Base-by-base conservation (phyloP, 495 filamentous ascomycete genomes). In the Aspergillus ellipticus region DNA sequence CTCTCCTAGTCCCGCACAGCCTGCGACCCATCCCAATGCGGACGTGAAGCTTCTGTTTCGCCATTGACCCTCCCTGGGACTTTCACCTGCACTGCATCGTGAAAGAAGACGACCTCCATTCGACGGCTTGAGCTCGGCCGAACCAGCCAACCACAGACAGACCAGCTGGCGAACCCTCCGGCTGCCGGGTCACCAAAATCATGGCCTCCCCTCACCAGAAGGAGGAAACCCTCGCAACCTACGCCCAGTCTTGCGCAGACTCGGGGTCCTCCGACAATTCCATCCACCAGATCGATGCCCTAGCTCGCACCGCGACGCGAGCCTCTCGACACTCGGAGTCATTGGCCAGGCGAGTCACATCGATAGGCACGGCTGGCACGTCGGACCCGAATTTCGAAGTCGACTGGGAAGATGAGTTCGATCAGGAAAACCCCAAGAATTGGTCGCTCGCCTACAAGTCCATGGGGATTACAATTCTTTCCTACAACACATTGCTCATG, bases 371-470 rank as follows among this genome's bases (percentile, higher is more conserved):
- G 10, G 77, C 77, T 46, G 80, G 75, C 19, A 86, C 85, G 1
- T 70, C 79, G 3, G 77, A 84, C 57, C 83, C 87, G 2, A 79
- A 82, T 22, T 93, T 82, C 64, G 92, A 96, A 63, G 83, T 96
- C 22, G 82, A 83, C 57, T 92, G 89, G 70, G 81, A 83, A 17
- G 76, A 76, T 0, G 77, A 83, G 11, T 67, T 74, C 42, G 88
- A 95, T 59, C 77, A 75, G 2, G 77, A 79, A 15, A 89, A 94
- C 65, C 90, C 92, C 16, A 76, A 79, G 58, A 89, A 92, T 66
- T 96, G 90, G 91, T 68, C 82, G 0, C 50, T 88, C 17, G 78
- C 67, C 69, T 89, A 90, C 68, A 87, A 86, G 50, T 74, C 75
- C 33, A 77, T 84, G 72, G 77, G 81, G 5, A 75, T 93, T 17